These are phyloP conservation scores for Fomitopsis pinicola DNA, from an alignment of 1,284 basidiomycete species.

Conservation along the genomic window DNA sequence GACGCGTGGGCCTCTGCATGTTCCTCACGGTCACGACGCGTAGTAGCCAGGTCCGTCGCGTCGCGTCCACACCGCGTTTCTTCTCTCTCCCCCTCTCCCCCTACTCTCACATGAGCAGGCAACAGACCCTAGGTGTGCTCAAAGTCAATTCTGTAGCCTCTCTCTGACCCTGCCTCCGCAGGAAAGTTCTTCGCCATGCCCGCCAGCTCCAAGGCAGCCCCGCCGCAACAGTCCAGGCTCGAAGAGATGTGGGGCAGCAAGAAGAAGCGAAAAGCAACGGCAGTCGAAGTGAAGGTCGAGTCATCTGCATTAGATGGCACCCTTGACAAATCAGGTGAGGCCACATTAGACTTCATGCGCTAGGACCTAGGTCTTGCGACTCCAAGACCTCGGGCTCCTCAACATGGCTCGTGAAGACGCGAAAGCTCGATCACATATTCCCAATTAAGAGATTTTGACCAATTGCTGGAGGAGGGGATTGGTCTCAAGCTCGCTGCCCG, in stretches of 20 bases:
- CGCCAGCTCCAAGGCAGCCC: slow-evolving; percentile 50
- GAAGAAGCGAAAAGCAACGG: slow-evolving; percentile 19
- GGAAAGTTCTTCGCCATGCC: slow-evolving; percentile 75
- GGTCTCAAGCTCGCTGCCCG: too few species aligned
- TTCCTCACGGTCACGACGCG: slow-evolving; percentile 27
- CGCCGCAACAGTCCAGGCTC: slow-evolving; percentile 67
- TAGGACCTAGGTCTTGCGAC: not conserved
- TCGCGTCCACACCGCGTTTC: slow-evolving; percentile 18
- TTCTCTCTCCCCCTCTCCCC: slow-evolving; percentile 5
- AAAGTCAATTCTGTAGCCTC: not conserved
- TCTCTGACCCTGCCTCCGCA: slow-evolving; percentile 21
- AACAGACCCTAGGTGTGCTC: slow-evolving; percentile 64
- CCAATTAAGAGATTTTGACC: too few species aligned
- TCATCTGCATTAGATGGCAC: not conserved
- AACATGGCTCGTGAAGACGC: too few species aligned
- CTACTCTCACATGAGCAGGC: slow-evolving; percentile 48
- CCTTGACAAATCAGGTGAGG: not conserved
- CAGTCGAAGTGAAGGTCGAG: slow-evolving; percentile 6
- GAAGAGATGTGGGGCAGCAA: slow-evolving; percentile 67
- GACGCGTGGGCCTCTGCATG: slow-evolving; percentile 9
- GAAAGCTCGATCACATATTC: too few species aligned
- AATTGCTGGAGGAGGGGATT: too few species aligned
- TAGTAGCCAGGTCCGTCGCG: slow-evolving; percentile 18
- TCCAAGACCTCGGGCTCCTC: not conserved
- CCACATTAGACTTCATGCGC: not conserved